Evolutionary conservation across 306 rosid species (phyloP).

Genomic region (Canavalia gladiata): DNA sequence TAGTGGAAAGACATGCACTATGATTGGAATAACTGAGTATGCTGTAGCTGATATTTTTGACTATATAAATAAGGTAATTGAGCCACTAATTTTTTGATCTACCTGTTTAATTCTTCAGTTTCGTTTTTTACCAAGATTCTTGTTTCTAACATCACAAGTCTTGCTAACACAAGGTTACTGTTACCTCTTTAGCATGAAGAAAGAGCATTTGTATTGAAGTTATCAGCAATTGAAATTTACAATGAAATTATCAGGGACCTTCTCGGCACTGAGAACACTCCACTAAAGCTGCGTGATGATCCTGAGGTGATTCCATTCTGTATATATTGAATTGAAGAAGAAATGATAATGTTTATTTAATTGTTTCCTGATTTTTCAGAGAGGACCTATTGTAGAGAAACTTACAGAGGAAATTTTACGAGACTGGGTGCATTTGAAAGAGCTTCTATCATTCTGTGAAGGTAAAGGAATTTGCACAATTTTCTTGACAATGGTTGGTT

Average conservation of each 20-base stretch:
- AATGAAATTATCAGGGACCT: constrained; percentile 92
- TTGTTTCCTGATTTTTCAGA: constrained; percentile 58
- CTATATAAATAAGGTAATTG: constrained; percentile 74
- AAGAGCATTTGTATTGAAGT: constrained; percentile 88
- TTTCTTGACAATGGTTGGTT: constrained; percentile 38
- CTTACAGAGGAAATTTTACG: constrained; percentile 79
- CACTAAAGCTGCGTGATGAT: constrained; percentile 90
- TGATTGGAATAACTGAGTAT: constrained; percentile 87
- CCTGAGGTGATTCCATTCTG: constrained; percentile 72
- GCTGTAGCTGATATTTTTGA: constrained; percentile 88
- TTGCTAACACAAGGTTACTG: constrained; percentile 27
- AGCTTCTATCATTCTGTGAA: constrained; percentile 87
- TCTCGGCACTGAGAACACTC: constrained; percentile 72
- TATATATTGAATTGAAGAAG: constrained; percentile 29
- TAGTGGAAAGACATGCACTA: constrained; percentile 95
- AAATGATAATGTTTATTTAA: constrained; percentile 5
- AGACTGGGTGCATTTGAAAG: constrained; percentile 85
- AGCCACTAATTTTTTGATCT: not conserved
- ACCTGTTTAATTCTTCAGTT: constrained; percentile 15
- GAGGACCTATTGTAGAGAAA: constrained; percentile 82
- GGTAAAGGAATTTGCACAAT: constrained; percentile 58
- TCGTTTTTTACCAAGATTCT: constrained; percentile 1
- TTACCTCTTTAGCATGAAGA: constrained; percentile 77
- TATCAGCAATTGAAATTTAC: constrained; percentile 91
- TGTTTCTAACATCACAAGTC: constrained; percentile 32